Percentiles rank a stretch among this genome's conserved stretches.
phyloP scores from a whole-genome alignment of 768 basidiomycete species.

The Termitomyces sp. region DNA sequence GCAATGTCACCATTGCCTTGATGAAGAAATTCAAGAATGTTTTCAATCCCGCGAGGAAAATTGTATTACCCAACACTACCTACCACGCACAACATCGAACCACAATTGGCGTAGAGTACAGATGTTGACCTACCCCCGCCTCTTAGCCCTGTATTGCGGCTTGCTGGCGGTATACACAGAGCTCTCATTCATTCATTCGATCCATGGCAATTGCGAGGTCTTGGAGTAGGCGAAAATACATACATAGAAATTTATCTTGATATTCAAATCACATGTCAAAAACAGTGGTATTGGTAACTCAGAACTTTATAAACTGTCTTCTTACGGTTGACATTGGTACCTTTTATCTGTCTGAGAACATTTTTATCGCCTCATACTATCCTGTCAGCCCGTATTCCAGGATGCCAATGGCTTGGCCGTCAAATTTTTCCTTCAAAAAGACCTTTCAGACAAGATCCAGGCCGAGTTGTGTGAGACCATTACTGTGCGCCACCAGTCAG shows the following conservation, averaged over 20 bases:
- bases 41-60: constrained; percentile 84
- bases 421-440: constrained; percentile 85
- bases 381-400: constrained; percentile 61
- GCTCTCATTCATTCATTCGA: too few relatives aligned
- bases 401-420: constrained; percentile 59
- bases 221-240: too few relatives aligned
- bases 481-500: constrained; percentile 36
- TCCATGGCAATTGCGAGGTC: constrained; percentile 86
- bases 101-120: too few relatives aligned
- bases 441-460: constrained; percentile 60
- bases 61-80: too few relatives aligned
- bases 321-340: constrained; percentile 21
- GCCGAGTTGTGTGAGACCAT: constrained; percentile 72
- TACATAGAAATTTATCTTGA: background rate
- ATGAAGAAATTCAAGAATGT: constrained; percentile 89
- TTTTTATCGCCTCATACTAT: background rate
- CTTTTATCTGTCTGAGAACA: background rate
- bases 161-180: too few relatives aligned
- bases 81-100: too few relatives aligned
- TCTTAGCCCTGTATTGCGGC: too few relatives aligned
- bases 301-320: constrained; percentile 19
- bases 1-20: constrained; percentile 66
- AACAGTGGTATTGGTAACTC: constrained; percentile 39
- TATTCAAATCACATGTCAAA: constrained; percentile 7
- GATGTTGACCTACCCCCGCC: too few relatives aligned